phyloP scores from a whole-genome alignment of 208 protist genomes.

The Trypanosoma rangeli region DNA sequence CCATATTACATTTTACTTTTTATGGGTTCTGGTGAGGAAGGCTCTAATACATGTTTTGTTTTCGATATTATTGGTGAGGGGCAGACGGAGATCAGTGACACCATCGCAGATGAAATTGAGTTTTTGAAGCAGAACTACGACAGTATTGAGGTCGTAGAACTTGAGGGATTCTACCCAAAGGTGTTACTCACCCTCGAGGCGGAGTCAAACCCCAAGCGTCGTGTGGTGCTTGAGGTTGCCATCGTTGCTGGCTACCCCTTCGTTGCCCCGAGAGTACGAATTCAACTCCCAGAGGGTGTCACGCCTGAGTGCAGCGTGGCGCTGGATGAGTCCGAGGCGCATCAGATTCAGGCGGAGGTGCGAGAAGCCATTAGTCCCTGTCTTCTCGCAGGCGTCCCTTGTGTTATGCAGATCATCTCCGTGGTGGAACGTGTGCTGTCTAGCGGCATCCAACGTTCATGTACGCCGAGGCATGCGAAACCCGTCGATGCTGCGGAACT shows the following conservation, averaged over 20 bases:
- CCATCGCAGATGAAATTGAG: conserved; percentile 71
- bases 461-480: too few species aligned
- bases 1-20: conserved; percentile 3
- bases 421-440: conserved; percentile 49
- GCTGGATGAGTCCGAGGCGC: conserved; percentile 41
- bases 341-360: conserved; percentile 49
- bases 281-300: conserved; percentile 38
- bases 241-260: conserved; percentile 72
- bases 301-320: conserved; percentile 27
- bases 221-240: conserved; percentile 50
- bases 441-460: conserved; percentile 3
- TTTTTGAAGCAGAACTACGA: conserved; percentile 66
- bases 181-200: conserved; percentile 50
- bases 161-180: conserved; percentile 43
- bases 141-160: conserved; percentile 42
- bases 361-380: conserved; percentile 57
- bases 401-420: conserved; percentile 74
- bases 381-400: conserved; percentile 48
- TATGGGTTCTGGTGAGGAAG: neutral
- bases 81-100: conserved; percentile 43
- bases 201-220: conserved; percentile 34
- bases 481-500: neutral
- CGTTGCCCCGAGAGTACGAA: conserved; percentile 47
- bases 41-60: conserved; percentile 9
- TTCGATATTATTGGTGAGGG: conserved; percentile 55